A percentile compares a stretch with the other conserved stretches of the same genome.
Conservation (phyloP, 441 rosid species). For the Syzygium malaccense region DNA sequence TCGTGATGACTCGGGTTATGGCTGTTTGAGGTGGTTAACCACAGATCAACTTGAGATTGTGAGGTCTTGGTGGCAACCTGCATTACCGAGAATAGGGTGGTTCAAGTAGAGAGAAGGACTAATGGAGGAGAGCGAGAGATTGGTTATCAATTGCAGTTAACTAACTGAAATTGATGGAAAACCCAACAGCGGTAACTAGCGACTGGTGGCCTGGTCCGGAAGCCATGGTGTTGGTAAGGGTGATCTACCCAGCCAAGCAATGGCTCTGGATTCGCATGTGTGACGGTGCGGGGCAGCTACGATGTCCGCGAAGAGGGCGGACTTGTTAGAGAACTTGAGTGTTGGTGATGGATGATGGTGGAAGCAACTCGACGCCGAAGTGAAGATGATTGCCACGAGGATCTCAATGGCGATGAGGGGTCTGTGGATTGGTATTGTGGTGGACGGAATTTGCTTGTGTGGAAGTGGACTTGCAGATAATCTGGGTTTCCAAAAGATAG, state of each 20-base stretch:
- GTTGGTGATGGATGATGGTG: background rate
- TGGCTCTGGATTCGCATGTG: background rate
- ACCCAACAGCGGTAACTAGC: background rate
- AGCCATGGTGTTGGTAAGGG: background rate
- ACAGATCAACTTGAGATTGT: no score
- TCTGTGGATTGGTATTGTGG: background rate
- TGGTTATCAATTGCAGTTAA: no score
- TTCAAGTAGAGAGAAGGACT: no score
- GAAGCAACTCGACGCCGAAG: background rate
- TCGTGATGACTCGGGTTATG: no score
- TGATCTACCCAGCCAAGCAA: background rate
- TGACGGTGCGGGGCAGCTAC: background rate
- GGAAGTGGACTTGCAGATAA: background rate
- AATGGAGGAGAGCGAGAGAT: no score
- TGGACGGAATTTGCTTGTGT: background rate
- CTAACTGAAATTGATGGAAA: background rate
- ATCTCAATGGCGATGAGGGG: background rate
- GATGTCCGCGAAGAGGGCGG: background rate
- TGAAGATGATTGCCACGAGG: background rate
- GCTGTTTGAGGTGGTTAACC: no score
- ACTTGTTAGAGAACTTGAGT: background rate
- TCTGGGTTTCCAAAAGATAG: background rate
- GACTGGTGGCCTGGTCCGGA: background rate
- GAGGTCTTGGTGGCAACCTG: no score
- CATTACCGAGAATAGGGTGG: no score